Base-by-base conservation (phyloP, 2,329 filamentous ascomycete species). In the Xylariaceae sp. region DNA sequence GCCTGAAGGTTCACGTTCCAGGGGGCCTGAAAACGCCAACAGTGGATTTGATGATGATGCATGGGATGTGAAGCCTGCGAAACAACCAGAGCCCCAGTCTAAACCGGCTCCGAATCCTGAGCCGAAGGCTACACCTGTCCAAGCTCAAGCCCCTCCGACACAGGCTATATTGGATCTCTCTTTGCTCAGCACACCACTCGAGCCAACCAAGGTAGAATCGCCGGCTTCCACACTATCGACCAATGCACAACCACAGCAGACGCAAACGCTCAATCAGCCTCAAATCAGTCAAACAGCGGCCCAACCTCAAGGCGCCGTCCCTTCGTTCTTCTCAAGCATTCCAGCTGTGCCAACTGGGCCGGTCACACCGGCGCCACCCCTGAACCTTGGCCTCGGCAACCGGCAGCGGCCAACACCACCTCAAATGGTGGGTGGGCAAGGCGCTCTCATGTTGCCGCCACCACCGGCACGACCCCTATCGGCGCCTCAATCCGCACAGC, bases 61-160 rank as follows among this genome's bases (percentile, higher is more conserved):
- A 7, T 99, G 94, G 94, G 91, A 95, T 66, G 88, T 96, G 43
- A 97, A 97, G 75, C 90, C 91, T 15, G 83, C 88, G 11, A 88
- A 85, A 68, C 82, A 86, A 44, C 65, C 70, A 51, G 73, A 67
- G 35, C 67, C 65, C 51, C 71, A 76, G 18, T 64, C 72, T 48
- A 74, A 77, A 48, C 78, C 80, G 33, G 73, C 79, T 20, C 75
- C 89, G 52, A 88, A 88, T 3, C 79, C 91, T 72, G 81, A 82
- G 27, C 79, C 78, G 4, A 73, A 72, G 41, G 59, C 68, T 11
- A 63, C 72, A 32, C 65, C 72, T 35, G 59, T 66, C 51, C 59
- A 61, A 44, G 55, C 66, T 48, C 64, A 65, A 48, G 64, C 64
- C 36, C 64, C 69, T 29, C 62, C 66, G 27, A 68, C 69, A 11